Evolutionary conservation across 2,329 filamentous ascomycete species (phyloP).

Genomic region (Chaetomiaceae sp.): DNA sequence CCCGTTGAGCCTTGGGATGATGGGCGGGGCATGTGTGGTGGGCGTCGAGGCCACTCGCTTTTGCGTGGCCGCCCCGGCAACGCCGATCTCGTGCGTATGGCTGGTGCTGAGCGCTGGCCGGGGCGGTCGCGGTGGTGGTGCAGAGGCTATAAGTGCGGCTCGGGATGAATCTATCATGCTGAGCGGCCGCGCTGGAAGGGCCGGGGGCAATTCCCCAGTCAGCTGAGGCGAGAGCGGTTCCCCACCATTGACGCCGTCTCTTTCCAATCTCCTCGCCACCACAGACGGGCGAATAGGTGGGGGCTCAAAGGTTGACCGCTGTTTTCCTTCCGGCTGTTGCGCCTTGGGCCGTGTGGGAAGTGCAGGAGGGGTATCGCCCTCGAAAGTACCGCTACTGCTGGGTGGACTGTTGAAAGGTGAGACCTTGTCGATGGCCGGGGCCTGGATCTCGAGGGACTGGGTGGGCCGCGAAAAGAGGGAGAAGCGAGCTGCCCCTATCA

Average conservation of each 20-base stretch:
- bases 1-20: slow-evolving; percentile 38
- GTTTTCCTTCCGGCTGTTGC: slow-evolving; percentile 23
- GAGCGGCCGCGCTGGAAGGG: slow-evolving; percentile 44
- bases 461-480: slow-evolving; percentile 15
- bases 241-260: slow-evolving; percentile 40
- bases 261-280: slow-evolving; percentile 39
- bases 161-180: slow-evolving; percentile 30
- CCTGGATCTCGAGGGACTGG: slow-evolving; percentile 30
- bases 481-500: slow-evolving; percentile 26
- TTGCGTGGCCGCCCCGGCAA: no score
- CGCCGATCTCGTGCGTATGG: slow-evolving; percentile 23
- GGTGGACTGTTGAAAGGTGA: slow-evolving; percentile 89
- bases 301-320: slow-evolving; percentile 44
- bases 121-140: slow-evolving; percentile 40
- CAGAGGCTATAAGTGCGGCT: slow-evolving; percentile 24
- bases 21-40: slow-evolving; percentile 36
- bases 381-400: slow-evolving; percentile 48
- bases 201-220: slow-evolving; percentile 40
- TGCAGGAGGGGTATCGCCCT: slow-evolving; percentile 44
- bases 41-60: slow-evolving; percentile 44
- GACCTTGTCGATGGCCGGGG: slow-evolving; percentile 38
- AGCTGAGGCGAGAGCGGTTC: slow-evolving; percentile 35
- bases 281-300: slow-evolving; percentile 48
- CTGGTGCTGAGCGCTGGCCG: slow-evolving; percentile 28
- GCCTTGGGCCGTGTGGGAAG: slow-evolving; percentile 43